Evolutionary conservation across 2,329 filamentous ascomycete genomes (phyloP), one percentile per base, ranked within the genome.

Genomic region (Cladosporium colombiae): DNA sequence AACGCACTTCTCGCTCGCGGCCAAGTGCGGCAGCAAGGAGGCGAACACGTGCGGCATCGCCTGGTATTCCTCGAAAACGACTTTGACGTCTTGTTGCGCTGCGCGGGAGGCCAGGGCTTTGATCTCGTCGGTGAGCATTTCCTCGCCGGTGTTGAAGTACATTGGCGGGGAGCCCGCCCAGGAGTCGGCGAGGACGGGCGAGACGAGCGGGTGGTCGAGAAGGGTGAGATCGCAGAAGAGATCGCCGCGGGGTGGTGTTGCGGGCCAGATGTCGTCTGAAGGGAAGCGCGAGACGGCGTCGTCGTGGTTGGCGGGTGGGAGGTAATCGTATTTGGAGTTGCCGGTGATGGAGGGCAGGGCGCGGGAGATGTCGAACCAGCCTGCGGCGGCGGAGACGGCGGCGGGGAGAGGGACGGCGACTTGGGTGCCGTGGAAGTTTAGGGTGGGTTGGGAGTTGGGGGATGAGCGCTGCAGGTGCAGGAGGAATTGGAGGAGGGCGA

Each of bases 31-130:
- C 4, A 83, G 66, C 64, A 83, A 66, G 77, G 82, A 77, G 0
- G 73, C 77, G 69, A 84, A 94, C 70, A 86, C 87, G 77, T 93
- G 91, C 63, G 91, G 90, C 91, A 94, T 94, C 3, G 87, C 89
- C 75, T 93, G 88, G 74, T 88, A 95, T 77, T 92, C 86, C 74
- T 91, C 86, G 72, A 88, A 90, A 3, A 86, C 81, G 0, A 93
- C 85, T 0, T 72, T 73, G 0, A 89, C 88, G 5, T 85, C 87
- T 55, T 90, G 85, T 8, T 72, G 69, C 18, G 81, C 80, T 13
- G 91, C 80, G 46, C 83, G 82, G 49, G 79, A 77, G 0, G 88
- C 89, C 2, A 91, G 74, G 62, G 86, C 86, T 68, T 82, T 83
- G 67, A 83, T 83, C 75, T 93, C 90, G 75, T 92, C 90, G 1